phyloP scores from a whole-genome alignment of 2,329 filamentous ascomycete genomes.

The Rhinocladiella similis region DNA sequence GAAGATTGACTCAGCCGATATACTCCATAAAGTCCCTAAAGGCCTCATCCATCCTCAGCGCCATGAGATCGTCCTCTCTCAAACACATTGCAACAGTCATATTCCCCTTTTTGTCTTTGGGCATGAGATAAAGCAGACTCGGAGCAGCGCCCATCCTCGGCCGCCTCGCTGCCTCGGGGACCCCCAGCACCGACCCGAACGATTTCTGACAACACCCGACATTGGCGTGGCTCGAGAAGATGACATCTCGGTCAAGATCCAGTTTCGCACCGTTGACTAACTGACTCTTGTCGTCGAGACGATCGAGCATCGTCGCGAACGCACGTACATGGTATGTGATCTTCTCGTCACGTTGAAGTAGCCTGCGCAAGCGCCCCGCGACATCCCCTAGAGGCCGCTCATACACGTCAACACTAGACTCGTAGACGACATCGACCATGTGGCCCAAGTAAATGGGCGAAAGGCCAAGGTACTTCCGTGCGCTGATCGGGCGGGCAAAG shows the following conservation, averaged over 20 bases:
- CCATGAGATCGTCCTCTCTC: slow-evolving; percentile 49
- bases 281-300: slow-evolving; percentile 32
- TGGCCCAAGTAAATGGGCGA: slow-evolving; percentile 50
- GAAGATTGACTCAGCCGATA: too few species aligned
- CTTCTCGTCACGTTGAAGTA: slow-evolving; percentile 38
- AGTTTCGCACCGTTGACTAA: slow-evolving; percentile 29
- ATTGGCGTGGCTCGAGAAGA: slow-evolving; percentile 34
- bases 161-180: slow-evolving; percentile 49
- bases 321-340: slow-evolving; percentile 41
- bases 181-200: slow-evolving; percentile 50
- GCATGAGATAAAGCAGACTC: slow-evolving; percentile 54
- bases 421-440: slow-evolving; percentile 49
- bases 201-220: slow-evolving; percentile 40
- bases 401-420: slow-evolving; percentile 33
- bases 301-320: slow-evolving; percentile 42
- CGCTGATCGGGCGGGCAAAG: slow-evolving; percentile 53
- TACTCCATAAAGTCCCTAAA: slow-evolving; percentile 42
- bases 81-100: slow-evolving; percentile 49
- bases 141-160: slow-evolving; percentile 50
- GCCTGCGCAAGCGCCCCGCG: slow-evolving; percentile 42
- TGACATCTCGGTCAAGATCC: slow-evolving; percentile 45
- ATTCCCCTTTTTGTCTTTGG: slow-evolving; percentile 44
- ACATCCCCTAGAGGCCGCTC: slow-evolving; percentile 36
- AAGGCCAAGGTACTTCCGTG: slow-evolving; percentile 45
- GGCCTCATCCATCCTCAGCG: slow-evolving; percentile 44